Percentiles rank a stretch among this genome's conserved stretches.
Evolutionary conservation across 2,329 filamentous ascomycete species (phyloP).

Genomic region (Alternaria brassicae): DNA sequence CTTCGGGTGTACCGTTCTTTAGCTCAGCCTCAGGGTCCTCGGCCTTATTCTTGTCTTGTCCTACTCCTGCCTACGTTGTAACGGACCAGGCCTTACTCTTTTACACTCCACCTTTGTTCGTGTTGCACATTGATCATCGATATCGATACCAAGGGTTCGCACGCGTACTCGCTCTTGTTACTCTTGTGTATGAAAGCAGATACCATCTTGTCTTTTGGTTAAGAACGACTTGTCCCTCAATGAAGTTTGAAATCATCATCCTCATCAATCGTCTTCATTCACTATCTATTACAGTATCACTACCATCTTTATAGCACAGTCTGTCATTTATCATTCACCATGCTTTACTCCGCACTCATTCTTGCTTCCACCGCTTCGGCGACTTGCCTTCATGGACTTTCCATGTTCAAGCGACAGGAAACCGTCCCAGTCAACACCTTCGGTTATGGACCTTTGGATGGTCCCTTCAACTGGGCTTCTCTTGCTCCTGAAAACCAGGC

Average conservation of each 20-base stretch:
- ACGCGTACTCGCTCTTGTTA: slow-evolving; percentile 1
- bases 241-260: background rate
- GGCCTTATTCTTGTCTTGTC: slow-evolving; percentile 8
- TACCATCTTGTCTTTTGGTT: slow-evolving; percentile 4
- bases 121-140: slow-evolving; percentile 25
- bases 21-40: slow-evolving; percentile 18
- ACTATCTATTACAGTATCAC: background rate
- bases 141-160: background rate
- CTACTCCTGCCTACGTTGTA: slow-evolving; percentile 14
- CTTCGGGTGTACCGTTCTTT: slow-evolving; percentile 7
- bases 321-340: slow-evolving; percentile 25
- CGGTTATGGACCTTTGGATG: slow-evolving; percentile 53
- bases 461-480: slow-evolving; percentile 62
- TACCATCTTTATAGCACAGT: background rate
- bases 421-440: slow-evolving; percentile 47
- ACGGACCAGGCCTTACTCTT: slow-evolving; percentile 11
- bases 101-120: slow-evolving; percentile 7
- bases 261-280: background rate
- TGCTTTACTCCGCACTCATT: slow-evolving; percentile 43
- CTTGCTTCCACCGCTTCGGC: slow-evolving; percentile 48
- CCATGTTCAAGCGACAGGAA: slow-evolving; percentile 43
- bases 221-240: background rate
- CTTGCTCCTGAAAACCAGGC: slow-evolving; percentile 54
- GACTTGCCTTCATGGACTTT: slow-evolving; percentile 54
- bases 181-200: background rate